Percentiles rank a stretch among this genome's conserved stretches.
Evolutionary conservation across 352 stramenopile genomes (phyloP).

Genomic region (Phytopythium cucurbitacearum): DNA sequence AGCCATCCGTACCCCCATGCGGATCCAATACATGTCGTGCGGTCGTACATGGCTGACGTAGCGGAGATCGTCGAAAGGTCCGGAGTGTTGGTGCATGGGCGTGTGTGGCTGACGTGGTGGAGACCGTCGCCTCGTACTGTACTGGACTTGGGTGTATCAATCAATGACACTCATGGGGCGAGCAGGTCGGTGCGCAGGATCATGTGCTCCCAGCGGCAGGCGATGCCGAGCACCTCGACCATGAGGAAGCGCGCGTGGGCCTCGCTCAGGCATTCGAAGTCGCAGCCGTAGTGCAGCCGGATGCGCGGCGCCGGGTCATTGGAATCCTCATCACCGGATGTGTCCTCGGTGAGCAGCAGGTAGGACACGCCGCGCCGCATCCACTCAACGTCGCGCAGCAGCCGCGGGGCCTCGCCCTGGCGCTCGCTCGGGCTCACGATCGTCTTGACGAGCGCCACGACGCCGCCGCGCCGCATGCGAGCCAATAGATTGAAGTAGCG

Average conservation of each 20-base stretch:
- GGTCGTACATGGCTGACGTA: too few species aligned
- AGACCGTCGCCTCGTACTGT: too few species aligned
- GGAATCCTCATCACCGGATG: not conserved
- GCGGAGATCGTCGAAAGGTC: too few species aligned
- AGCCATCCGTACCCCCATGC: too few species aligned
- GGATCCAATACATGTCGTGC: too few species aligned
- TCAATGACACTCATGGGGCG: constrained; percentile 15
- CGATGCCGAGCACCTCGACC: constrained; percentile 37
- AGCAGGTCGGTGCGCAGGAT: constrained; percentile 25
- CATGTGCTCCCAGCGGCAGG: constrained; percentile 33
- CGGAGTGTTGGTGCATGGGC: too few species aligned
- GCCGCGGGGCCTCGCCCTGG: constrained; percentile 8
- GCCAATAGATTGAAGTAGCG: constrained; percentile 44
- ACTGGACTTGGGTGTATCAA: too few species aligned
- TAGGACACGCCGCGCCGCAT: constrained; percentile 44
- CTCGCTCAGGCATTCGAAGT: constrained; percentile 40
- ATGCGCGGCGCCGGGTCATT: constrained; percentile 8
- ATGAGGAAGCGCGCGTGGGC: constrained; percentile 37
- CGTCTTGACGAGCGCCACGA: constrained; percentile 39
- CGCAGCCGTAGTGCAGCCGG: constrained; percentile 31
- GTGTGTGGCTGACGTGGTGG: too few species aligned
- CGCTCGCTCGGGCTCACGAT: constrained; percentile 31
- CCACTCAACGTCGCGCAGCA: constrained; percentile 35
- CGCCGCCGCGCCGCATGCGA: constrained; percentile 18
- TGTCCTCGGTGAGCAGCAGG: constrained; percentile 29